Base-by-base conservation (phyloP, 2,329 filamentous ascomycete genomes). In the Aspergillus pseudoviridinutans region DNA sequence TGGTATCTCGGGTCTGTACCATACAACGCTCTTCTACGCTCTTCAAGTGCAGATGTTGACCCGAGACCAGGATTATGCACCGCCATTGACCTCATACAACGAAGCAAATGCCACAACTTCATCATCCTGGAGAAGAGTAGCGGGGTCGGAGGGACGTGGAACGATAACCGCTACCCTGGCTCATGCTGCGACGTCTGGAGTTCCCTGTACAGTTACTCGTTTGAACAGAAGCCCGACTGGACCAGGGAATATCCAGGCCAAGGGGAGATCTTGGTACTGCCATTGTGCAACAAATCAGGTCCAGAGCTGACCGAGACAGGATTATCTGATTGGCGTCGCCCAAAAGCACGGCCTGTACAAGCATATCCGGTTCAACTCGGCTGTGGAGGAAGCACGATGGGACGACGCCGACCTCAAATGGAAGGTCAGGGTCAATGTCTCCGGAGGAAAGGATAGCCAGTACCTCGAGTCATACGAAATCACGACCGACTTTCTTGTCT, bases 201-300 rank as follows among this genome's bases (percentile, higher is more conserved):
- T 35, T 72, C 79, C 50, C 71, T 87, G 3, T 87, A 87, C 71
- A 82, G 78, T 47, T 86, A 80, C 68, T 85, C 82, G 5, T 87
- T 87, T 63, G 83, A 82, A 38, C 82, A 84, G 53, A 86, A 85
- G 53, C 73, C 81, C 2, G 75, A 80, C 61, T 85, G 84, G 84
- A 80, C 80, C 1, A 72, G 82, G 20, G 78, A 84, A 54, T 86
- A 84, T 63, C 81, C 84, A 0, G 80, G 82, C 0, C 84, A 87
- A 62, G 82, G 85, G 65, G 84, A 87, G 65, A 84, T 87, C 22
- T 73, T 83, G 35, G 76, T 80, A 63, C 59, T 54, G 20, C 1
- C 1, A 1, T 12, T 4, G 22, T 17, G 5, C 3, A 0, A 25
- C 9, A 5, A 42, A 44, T 4, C 1, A 8, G 35, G 17, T n/a